Evolutionary conservation across 2,329 filamentous ascomycete species (phyloP).

Genomic region (Exophiala viscosa): DNA sequence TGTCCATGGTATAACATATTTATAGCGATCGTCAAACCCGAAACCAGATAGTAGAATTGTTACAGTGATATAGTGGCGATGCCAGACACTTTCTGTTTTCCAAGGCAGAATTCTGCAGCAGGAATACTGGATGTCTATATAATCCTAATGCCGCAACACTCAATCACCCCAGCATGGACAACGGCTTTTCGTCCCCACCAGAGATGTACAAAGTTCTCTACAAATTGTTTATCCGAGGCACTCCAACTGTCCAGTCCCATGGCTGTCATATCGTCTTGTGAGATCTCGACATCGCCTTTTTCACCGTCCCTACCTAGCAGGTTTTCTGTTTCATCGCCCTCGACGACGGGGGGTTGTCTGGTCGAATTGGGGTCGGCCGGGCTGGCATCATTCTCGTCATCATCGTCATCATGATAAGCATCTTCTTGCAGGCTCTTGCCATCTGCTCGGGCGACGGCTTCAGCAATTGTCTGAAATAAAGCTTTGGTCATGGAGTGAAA

Average conservation of each 20-base stretch:
- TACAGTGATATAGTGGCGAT: too few relatives aligned
- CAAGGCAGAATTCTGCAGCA: too few relatives aligned
- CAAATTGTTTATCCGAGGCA: slow-evolving; percentile 43
- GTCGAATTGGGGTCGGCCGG: slow-evolving; percentile 3
- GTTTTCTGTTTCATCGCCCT: slow-evolving; percentile 25
- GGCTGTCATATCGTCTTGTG: slow-evolving; percentile 42
- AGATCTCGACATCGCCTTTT: slow-evolving; percentile 36
- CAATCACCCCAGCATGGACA: slow-evolving; percentile 42
- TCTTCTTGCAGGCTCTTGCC: slow-evolving; percentile 22
- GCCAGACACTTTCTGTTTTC: too few relatives aligned
- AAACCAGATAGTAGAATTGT: too few relatives aligned
- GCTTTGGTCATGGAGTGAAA: slow-evolving; percentile 47
- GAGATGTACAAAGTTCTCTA: slow-evolving; percentile 42
- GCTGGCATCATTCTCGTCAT: slow-evolving; percentile 18
- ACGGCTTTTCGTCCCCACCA: slow-evolving; percentile 46
- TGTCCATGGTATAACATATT: too few relatives aligned
- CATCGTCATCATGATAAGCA: slow-evolving; percentile 22
- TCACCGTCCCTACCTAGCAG: slow-evolving; percentile 24
- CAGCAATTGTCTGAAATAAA: slow-evolving; percentile 42
- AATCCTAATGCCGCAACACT: slow-evolving; percentile 48
- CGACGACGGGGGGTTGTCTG: slow-evolving; percentile 17
- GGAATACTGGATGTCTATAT: slow-evolving; percentile 28
- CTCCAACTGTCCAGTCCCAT: slow-evolving; percentile 52
- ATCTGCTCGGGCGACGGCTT: slow-evolving; percentile 42
- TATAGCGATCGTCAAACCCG: too few relatives aligned